A percentile compares a stretch with the other conserved stretches of the same genome.
phyloP scores from a whole-genome alignment of 1,139 yeast species.

The Geotrichum reessii region DNA sequence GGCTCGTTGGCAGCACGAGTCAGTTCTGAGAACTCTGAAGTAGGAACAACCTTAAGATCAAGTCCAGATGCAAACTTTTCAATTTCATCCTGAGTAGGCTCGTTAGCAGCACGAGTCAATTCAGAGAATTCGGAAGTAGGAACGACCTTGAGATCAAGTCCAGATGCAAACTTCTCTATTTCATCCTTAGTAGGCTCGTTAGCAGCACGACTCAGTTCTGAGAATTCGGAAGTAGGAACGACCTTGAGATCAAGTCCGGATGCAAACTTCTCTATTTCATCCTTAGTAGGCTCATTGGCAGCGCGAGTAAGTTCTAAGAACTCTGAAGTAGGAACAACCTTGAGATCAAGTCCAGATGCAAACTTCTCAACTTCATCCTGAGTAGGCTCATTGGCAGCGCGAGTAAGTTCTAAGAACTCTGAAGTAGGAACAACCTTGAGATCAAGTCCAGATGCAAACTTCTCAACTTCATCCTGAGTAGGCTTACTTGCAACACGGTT shows the following conservation, averaged over 20 bases:
- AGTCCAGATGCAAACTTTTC: slow-evolving; percentile 37
- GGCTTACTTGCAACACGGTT: slow-evolving; percentile 24
- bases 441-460: slow-evolving; percentile 10
- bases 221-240: slow-evolving; percentile 26
- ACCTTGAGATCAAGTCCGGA: slow-evolving; percentile 39
- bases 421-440: slow-evolving; percentile 24
- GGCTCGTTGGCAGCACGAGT: slow-evolving; percentile 12
- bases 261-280: slow-evolving; percentile 27
- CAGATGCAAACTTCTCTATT: slow-evolving; percentile 7
- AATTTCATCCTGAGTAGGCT: slow-evolving; percentile 12
- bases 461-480: slow-evolving; percentile 22
- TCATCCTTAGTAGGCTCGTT: slow-evolving; percentile 22
- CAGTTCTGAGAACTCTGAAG: slow-evolving; percentile 20
- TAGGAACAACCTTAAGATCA: slow-evolving; percentile 26
- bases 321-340: slow-evolving; percentile 26
- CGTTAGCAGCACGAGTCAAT: slow-evolving; percentile 1
- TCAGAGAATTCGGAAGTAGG: slow-evolving; percentile 34
- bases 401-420: slow-evolving; percentile 25
- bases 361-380: slow-evolving; percentile 19
- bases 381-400: slow-evolving; percentile 23
- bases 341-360: slow-evolving; percentile 25
- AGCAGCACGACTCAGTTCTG: slow-evolving; percentile 21
- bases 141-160: slow-evolving; percentile 21
- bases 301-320: slow-evolving; percentile 25
- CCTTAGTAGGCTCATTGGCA: slow-evolving; percentile 25